Conservation (phyloP, 2,329 filamentous ascomycete genomes). For the Cercospora sp. region DNA sequence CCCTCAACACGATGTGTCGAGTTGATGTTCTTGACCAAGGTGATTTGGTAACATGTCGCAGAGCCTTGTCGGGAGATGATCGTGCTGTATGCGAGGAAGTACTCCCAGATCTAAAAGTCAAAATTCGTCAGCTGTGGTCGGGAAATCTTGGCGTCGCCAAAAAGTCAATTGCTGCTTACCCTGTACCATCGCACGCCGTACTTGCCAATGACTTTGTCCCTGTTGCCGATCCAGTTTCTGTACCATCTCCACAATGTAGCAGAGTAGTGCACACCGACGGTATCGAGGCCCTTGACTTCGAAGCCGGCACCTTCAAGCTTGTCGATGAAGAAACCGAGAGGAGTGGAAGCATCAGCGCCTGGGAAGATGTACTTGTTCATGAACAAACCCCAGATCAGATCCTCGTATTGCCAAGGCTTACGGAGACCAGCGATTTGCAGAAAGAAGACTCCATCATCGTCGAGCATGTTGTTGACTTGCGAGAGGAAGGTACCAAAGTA, state of each 20-base stretch:
- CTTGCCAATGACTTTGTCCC: slow-evolving; percentile 88
- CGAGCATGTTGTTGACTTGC: slow-evolving; percentile 92
- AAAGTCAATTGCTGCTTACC: slow-evolving; percentile 55
- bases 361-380: slow-evolving; percentile 99
- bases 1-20: slow-evolving; percentile 79
- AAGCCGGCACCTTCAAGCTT: slow-evolving; percentile 83
- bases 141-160: not conserved
- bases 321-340: slow-evolving; percentile 82
- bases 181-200: slow-evolving; percentile 96
- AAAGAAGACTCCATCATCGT: slow-evolving; percentile 95
- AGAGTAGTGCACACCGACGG: slow-evolving; percentile 94
- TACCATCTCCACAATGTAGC: slow-evolving; percentile 98
- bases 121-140: slow-evolving; percentile 8
- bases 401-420: slow-evolving; percentile 96
- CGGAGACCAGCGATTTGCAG: slow-evolving; percentile 92
- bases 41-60: slow-evolving; percentile 85
- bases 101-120: slow-evolving; percentile 74
- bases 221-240: slow-evolving; percentile 95
- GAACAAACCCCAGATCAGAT: slow-evolving; percentile 96
- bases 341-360: slow-evolving; percentile 91
- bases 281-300: slow-evolving; percentile 90
- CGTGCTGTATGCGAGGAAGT: slow-evolving; percentile 82
- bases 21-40: slow-evolving; percentile 87
- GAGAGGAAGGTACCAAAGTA: slow-evolving; percentile 78
- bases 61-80: slow-evolving; percentile 81